Base-by-base conservation (phyloP, 192 early-diverging fungal species). In the Paraglomus brasilianum region DNA sequence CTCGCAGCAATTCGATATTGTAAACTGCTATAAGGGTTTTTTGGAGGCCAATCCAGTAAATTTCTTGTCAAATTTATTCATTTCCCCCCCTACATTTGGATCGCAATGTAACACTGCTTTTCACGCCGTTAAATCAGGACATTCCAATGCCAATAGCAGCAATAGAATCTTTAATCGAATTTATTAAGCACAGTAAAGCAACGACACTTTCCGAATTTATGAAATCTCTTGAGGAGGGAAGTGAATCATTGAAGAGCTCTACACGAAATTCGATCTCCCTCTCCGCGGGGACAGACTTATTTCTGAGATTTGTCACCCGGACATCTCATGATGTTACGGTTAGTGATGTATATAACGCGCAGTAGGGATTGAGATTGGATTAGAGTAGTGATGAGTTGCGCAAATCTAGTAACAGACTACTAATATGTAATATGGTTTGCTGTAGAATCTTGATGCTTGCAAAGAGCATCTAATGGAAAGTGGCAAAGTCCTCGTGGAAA, bases 191-290 rank as follows among this genome's bases (percentile, higher is more conserved):
- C 15, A 83, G 80, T 24, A 80, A 80, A 72, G 93, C 95, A 13
- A 89, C 91, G 10, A 96, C 96, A 2, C 89, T 92, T 81, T 85
- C 87, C 1, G 96, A 98, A 77, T 93, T 96, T 69, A 87, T 91
- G 83, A 82, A 85, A 69, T 89, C 89, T 43, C 82, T 93, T 36
- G 82, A 84, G 49, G 78, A 77, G 13, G 88, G 90, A 11, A 82
- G 86, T 66, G 82, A 85, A 38, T 70, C 76, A 56, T 85, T 96
- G 40, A 88, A 93, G 55, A 62, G 79, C 6, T 83, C 89, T 14
- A 80, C 88, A 40, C 81, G 86, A 69, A 88, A 89, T 48, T 81
- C 89, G 11, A 92, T 94, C 68, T 89, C 94, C 1, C 82, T 92
- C 44, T 87, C 90, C 8, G 96, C 94, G 46, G 96, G 96, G 40